Evolutionary conservation across 1,139 yeast genomes (phyloP).

Genomic region (Blastobotrys raffinosifermentans): DNA sequence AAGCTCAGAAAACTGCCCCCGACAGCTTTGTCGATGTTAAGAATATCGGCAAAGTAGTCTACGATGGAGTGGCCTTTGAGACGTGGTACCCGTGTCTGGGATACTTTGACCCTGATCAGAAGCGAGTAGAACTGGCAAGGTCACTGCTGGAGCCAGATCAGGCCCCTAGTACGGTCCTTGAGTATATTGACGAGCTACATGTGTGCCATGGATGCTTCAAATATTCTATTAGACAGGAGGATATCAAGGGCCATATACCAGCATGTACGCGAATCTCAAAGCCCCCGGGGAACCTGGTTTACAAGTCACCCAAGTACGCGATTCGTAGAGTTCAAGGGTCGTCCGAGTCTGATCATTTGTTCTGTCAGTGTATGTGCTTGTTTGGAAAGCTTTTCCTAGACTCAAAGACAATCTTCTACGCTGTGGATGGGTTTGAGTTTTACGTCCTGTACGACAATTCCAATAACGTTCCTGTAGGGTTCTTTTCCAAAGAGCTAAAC

Average conservation of each 20-base stretch:
- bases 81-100: conserved; percentile 89
- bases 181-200: conserved; percentile 48
- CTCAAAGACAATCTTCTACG: conserved; percentile 80
- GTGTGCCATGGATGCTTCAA: conserved; percentile 84
- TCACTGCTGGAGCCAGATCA: conserved; percentile 9
- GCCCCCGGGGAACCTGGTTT: conserved; percentile 64
- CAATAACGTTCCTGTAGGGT: conserved; percentile 51
- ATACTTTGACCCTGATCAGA: conserved; percentile 41
- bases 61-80: conserved; percentile 59
- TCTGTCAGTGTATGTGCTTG: conserved; percentile 75
- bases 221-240: conserved; percentile 46
- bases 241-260: conserved; percentile 28
- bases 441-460: conserved; percentile 44
- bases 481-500: conserved; percentile 79
- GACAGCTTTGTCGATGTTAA: too few relatives aligned
- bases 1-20: too few relatives aligned
- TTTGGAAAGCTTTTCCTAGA: conserved; percentile 88
- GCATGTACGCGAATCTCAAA: conserved; percentile 43
- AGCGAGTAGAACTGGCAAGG: conserved; percentile 18
- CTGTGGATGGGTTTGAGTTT: conserved; percentile 73
- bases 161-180: conserved; percentile 6
- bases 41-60: conserved; percentile 58
- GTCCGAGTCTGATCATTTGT: conserved; percentile 43
- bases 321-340: conserved; percentile 66
- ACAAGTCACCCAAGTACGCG: conserved; percentile 50